These are phyloP conservation scores for Fraxinus excelsior DNA, from an alignment of 257 asterid species.

Conservation along the genomic window DNA sequence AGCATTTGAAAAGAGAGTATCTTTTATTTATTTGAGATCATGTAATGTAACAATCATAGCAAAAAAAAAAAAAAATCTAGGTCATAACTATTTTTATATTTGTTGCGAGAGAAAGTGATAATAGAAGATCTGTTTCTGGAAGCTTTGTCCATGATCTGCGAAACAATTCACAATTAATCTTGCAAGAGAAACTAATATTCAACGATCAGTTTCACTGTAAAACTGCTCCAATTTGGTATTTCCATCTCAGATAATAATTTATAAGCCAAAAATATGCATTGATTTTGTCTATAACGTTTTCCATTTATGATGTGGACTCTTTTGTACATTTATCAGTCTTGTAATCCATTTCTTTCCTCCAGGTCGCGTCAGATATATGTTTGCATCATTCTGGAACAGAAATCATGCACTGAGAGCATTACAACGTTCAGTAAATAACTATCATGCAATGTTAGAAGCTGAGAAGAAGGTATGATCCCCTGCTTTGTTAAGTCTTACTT, in stretches of 20 bases:
- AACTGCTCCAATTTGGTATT: conserved; percentile 6
- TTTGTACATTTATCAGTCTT: conserved; percentile 8
- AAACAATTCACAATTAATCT: not conserved
- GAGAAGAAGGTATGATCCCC: conserved; percentile 75
- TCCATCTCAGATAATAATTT: conserved; percentile 4
- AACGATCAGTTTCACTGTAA: not conserved
- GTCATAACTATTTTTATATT: not conserved
- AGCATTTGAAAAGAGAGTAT: not conserved
- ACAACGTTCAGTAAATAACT: conserved; percentile 62
- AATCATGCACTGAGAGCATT: conserved; percentile 72
- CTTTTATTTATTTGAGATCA: not conserved
- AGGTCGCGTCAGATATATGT: conserved; percentile 95
- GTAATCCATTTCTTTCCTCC: conserved; percentile 36
- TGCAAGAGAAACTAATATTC: not conserved
- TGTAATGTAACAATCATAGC: not conserved
- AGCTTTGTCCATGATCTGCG: not conserved
- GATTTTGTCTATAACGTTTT: conserved; percentile 20
- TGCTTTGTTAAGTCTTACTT: conserved; percentile 11
- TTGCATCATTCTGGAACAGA: conserved; percentile 98
- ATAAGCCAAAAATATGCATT: conserved; percentile 11
- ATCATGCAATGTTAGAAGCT: conserved; percentile 67
- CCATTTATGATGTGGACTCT: conserved; percentile 9
- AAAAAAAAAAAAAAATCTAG: not conserved
- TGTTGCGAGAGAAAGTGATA: not conserved
- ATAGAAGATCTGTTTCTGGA: not conserved